A percentile compares a stretch with the other conserved stretches of the same genome.
Evolutionary conservation across 345 rosid species (phyloP).

Genomic region (Durio zibethinus): DNA sequence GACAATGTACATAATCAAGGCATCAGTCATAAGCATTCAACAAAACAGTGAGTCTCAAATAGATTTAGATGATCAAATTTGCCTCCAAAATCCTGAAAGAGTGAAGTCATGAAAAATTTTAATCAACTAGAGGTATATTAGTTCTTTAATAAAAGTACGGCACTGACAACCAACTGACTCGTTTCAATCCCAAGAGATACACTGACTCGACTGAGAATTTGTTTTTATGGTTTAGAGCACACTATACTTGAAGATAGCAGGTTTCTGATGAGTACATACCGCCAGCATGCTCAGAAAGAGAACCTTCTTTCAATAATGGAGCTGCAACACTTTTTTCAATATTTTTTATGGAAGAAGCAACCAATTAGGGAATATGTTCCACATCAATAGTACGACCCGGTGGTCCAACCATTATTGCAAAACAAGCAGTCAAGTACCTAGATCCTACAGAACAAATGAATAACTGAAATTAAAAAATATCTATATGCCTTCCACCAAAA

Average conservation of each 20-base stretch:
- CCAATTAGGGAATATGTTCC: conserved; percentile 90
- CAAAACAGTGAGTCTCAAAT: not conserved
- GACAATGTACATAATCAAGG: not conserved
- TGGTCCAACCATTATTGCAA: conserved; percentile 87
- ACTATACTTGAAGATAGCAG: not conserved
- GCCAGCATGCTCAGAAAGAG: conserved; percentile 70
- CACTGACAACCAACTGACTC: not conserved
- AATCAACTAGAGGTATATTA: not conserved
- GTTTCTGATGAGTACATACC: conserved; percentile 46
- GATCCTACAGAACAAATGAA: conserved; percentile 49
- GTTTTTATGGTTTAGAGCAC: not conserved
- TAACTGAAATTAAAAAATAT: not conserved
- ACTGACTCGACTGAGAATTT: not conserved
- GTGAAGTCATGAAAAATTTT: not conserved
- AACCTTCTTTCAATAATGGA: conserved; percentile 61
- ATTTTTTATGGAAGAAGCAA: conserved; percentile 58
- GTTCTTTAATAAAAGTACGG: not conserved
- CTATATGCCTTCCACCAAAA: not conserved
- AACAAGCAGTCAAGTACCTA: conserved; percentile 92
- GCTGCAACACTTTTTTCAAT: conserved; percentile 72
- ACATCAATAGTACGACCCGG: conserved; percentile 84
- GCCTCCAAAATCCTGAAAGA: not conserved
- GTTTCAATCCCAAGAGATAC: not conserved
- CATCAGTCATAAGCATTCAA: not conserved
- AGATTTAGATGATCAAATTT: not conserved